Conservation (phyloP, 2,329 filamentous ascomycete species). For the Basipetospora chlamydospora region DNA sequence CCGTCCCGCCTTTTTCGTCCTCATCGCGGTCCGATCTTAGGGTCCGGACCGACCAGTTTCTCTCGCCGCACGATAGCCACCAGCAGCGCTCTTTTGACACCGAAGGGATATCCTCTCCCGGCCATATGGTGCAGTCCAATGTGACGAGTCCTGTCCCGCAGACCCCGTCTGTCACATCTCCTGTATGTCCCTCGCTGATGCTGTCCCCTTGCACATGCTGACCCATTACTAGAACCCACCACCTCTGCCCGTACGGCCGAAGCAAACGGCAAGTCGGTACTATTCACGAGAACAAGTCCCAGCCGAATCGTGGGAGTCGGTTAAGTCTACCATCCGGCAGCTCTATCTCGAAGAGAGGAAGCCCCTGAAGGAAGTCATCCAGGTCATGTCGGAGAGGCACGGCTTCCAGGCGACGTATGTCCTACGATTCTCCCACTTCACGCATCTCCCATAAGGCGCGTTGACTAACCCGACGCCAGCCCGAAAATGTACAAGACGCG, state of each 20-base stretch:
- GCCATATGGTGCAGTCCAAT: constrained; percentile 1
- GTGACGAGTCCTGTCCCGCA: not conserved
- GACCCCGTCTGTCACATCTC: not conserved
- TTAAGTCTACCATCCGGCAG: constrained; percentile 28
- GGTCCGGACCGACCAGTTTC: constrained; percentile 7
- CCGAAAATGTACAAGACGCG: constrained; percentile 43
- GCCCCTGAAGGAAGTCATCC: constrained; percentile 37
- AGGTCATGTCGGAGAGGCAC: constrained; percentile 32
- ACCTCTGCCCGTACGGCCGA: constrained; percentile 5
- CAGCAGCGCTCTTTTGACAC: constrained; percentile 2
- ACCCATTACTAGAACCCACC: constrained; percentile 1
- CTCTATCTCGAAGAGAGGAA: constrained; percentile 34
- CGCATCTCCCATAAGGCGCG: no score
- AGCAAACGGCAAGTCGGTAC: constrained; percentile 4
- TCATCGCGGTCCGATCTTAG: constrained; percentile 8
- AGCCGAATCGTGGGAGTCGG: constrained; percentile 31
- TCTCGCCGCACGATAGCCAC: constrained; percentile 5
- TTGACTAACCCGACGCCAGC: constrained; percentile 16
- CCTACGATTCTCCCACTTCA: not conserved
- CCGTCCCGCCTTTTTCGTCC: constrained; percentile 8
- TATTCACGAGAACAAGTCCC: constrained; percentile 27
- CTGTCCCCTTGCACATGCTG: not conserved
- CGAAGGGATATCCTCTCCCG: constrained; percentile 4
- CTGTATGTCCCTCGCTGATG: not conserved
- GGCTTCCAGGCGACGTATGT: constrained; percentile 35